These are phyloP conservation scores for Prototheca wickerhamii DNA, from an alignment of 163 green algal species.

Conservation along the genomic window DNA sequence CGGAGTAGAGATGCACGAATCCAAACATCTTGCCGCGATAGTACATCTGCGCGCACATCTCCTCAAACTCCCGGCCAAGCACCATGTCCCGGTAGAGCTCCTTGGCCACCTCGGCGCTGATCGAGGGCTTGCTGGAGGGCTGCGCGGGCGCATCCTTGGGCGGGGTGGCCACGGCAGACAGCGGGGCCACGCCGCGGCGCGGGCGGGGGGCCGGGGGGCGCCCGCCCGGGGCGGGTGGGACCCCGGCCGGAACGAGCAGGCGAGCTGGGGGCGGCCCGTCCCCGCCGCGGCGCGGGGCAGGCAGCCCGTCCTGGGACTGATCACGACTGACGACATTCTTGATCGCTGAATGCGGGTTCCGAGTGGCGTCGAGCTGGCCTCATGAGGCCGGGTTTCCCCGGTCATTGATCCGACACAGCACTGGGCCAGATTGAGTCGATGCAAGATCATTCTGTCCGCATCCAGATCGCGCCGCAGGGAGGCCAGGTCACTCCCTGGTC, in stretches of 20 bases:
- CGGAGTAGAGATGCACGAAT: conserved; percentile 97
- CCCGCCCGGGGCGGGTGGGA: no score
- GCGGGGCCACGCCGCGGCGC: background rate
- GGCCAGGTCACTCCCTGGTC: background rate
- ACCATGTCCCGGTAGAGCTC: conserved; percentile 76
- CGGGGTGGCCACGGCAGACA: conserved; percentile 17
- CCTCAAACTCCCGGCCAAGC: conserved; percentile 91
- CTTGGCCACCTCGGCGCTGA: conserved; percentile 26
- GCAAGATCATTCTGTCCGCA: background rate
- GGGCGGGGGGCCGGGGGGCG: background rate
- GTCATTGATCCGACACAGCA: background rate
- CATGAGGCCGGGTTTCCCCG: background rate
- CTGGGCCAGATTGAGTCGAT: conserved; percentile 1
- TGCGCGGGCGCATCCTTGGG: conserved; percentile 5
- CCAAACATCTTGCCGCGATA: conserved; percentile 89
- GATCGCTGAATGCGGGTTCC: background rate
- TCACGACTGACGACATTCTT: background rate
- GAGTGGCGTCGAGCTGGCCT: background rate
- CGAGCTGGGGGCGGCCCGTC: background rate
- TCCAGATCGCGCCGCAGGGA: no score
- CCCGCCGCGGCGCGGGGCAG: background rate
- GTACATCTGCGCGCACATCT: conserved; percentile 92
- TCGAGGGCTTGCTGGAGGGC: conserved; percentile 6
- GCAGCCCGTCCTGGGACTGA: background rate
- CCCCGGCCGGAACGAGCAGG: background rate